Evolutionary conservation across 352 stramenopile genomes (phyloP).

Genomic region (Phytopythium chamaehyphon): DNA sequence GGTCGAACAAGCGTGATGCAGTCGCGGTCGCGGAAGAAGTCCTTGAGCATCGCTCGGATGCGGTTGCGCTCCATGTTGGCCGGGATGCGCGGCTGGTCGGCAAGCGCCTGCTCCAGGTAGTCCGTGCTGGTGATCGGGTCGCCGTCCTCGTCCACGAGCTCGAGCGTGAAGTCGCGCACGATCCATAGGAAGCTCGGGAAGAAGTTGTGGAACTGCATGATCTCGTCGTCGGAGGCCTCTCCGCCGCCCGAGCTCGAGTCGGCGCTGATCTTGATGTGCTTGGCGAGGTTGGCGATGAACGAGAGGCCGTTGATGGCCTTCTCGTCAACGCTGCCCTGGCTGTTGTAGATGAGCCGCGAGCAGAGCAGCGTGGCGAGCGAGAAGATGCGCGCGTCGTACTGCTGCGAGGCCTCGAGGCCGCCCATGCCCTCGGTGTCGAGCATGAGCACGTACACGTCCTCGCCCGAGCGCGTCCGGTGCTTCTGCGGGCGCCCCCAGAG

Average conservation of each 20-base stretch:
- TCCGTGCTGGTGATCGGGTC: constrained; percentile 71
- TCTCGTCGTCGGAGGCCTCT: constrained; percentile 40
- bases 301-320: constrained; percentile 80
- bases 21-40: constrained; percentile 78
- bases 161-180: constrained; percentile 84
- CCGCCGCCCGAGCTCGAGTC: constrained; percentile 19
- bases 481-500: constrained; percentile 72
- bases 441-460: constrained; percentile 78
- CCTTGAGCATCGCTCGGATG: constrained; percentile 80
- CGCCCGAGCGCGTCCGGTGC: constrained; percentile 53
- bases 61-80: constrained; percentile 74
- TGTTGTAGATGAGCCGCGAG: constrained; percentile 89
- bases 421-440: constrained; percentile 87
- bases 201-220: constrained; percentile 78
- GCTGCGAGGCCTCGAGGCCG: constrained; percentile 74
- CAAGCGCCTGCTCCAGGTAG: constrained; percentile 78
- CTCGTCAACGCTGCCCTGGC: constrained; percentile 79
- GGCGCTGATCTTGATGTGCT: constrained; percentile 76
- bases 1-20: constrained; percentile 83
- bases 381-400: constrained; percentile 88
- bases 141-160: constrained; percentile 83
- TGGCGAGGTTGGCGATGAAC: constrained; percentile 86
- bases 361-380: constrained; percentile 80
- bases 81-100: constrained; percentile 61
- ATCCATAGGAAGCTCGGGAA: constrained; percentile 89